phyloP scores from a whole-genome alignment of 768 basidiomycete genomes.

The Mycena rosella region DNA sequence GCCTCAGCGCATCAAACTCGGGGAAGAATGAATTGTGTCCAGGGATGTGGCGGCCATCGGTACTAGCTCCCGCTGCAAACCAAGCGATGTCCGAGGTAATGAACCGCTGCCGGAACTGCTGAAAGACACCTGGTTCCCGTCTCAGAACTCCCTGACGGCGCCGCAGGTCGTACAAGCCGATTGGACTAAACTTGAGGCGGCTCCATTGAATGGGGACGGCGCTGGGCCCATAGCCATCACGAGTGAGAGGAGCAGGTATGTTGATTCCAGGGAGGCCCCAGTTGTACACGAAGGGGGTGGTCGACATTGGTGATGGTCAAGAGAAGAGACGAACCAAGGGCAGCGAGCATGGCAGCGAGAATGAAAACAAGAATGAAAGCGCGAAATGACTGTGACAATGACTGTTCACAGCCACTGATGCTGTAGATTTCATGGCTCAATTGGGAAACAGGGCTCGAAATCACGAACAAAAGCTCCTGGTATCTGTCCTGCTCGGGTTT shows the following conservation, averaged over 20 bases:
- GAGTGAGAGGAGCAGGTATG: neutral
- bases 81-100: conserved; percentile 12
- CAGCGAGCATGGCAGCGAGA: no score
- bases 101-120: neutral
- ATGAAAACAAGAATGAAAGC: no score
- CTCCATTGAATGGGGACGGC: neutral
- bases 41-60: neutral
- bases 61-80: conserved; percentile 8
- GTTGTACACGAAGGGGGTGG: neutral
- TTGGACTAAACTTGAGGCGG: conserved; percentile 2
- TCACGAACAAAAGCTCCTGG: no score
- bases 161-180: conserved; percentile 16
- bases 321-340: no score
- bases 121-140: neutral
- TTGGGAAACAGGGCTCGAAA: no score
- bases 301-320: no score
- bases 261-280: conserved; percentile 9
- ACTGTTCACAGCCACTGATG: no score
- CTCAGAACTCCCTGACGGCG: conserved; percentile 7
- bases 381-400: no score
- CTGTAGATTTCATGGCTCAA: no score
- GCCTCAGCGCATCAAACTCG: neutral
- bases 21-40: no score
- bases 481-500: no score
- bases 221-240: neutral